phyloP scores from a whole-genome alignment of 2,329 filamentous ascomycete species.

The Tolypocladium guangdongense region DNA sequence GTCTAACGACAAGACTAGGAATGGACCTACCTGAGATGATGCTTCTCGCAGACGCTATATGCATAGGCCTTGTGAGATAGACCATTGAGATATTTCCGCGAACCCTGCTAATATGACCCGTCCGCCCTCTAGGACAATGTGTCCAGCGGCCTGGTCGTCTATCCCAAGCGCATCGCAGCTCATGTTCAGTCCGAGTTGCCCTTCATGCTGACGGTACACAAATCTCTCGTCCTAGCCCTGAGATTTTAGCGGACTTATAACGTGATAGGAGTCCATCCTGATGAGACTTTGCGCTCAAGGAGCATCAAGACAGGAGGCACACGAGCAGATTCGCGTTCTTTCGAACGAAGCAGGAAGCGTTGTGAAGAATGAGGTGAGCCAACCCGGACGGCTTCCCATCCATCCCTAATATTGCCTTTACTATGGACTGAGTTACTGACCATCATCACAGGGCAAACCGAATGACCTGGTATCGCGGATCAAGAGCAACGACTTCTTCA shows the following conservation, averaged over 20 bases:
- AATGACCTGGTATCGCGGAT: slow-evolving; percentile 81
- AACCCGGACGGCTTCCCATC: no score
- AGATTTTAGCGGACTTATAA: no score
- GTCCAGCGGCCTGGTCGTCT: slow-evolving; percentile 59
- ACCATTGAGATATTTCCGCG: no score
- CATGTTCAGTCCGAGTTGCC: slow-evolving; percentile 68
- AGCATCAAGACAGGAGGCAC: slow-evolving; percentile 65
- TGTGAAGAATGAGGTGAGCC: slow-evolving; percentile 26
- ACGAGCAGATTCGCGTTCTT: slow-evolving; percentile 78
- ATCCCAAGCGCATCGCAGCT: slow-evolving; percentile 59
- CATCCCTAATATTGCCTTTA: no score
- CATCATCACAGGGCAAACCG: slow-evolving; percentile 40
- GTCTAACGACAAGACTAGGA: no score
- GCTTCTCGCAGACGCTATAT: slow-evolving; percentile 56
- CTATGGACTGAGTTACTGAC: no score
- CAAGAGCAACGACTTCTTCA: slow-evolving; percentile 61
- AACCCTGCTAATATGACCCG: no score
- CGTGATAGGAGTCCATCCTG: slow-evolving; percentile 38
- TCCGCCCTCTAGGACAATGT: slow-evolving; percentile 43
- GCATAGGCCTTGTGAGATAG: slow-evolving; percentile 37
- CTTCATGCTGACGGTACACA: slow-evolving; percentile 59
- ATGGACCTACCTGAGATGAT: slow-evolving; percentile 55
- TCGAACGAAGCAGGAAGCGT: slow-evolving; percentile 63
- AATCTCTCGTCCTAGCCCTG: no score
- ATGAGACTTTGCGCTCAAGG: slow-evolving; percentile 68